Conservation (phyloP, 495 filamentous ascomycete genomes). For the Halenospora varia region DNA sequence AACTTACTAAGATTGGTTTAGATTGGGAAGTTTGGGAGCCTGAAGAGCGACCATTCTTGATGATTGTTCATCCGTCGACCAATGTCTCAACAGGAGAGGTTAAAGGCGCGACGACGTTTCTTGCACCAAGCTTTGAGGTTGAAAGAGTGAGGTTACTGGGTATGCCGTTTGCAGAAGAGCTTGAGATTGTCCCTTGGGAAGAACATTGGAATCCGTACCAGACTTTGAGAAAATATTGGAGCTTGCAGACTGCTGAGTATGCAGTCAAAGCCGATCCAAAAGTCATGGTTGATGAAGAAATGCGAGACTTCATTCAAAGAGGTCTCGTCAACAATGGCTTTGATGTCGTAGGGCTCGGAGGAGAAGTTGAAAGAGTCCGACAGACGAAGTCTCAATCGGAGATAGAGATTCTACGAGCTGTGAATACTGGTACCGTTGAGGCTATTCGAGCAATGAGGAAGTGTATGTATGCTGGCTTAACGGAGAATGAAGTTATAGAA, state of each 20-base stretch:
- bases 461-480: conserved; percentile 46
- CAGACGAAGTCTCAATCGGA: conserved; percentile 47
- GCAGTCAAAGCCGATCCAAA: conserved; percentile 27
- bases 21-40: conserved; percentile 60
- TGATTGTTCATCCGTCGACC: conserved; percentile 43
- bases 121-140: conserved; percentile 51
- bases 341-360: conserved; percentile 39
- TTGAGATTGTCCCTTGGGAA: conserved; percentile 48
- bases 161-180: conserved; percentile 41
- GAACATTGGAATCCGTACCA: conserved; percentile 55
- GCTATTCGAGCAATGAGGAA: conserved; percentile 49
- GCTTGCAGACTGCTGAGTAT: too few species aligned
- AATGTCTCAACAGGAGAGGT: conserved; percentile 29
- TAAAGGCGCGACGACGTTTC: conserved; percentile 44
- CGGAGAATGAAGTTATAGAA: conserved; percentile 44
- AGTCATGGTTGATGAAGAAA: conserved; percentile 54
- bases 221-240: conserved; percentile 35
- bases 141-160: conserved; percentile 45
- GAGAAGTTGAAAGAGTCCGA: conserved; percentile 44
- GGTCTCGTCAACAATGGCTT: conserved; percentile 44
- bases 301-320: conserved; percentile 51
- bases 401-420: too few species aligned
- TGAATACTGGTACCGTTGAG: conserved; percentile 54
- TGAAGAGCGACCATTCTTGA: conserved; percentile 53
- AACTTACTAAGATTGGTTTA: too few species aligned